These are phyloP conservation scores for Nadsonia fulvescens DNA, from an alignment of 805 yeast species.

Conservation along the genomic window DNA sequence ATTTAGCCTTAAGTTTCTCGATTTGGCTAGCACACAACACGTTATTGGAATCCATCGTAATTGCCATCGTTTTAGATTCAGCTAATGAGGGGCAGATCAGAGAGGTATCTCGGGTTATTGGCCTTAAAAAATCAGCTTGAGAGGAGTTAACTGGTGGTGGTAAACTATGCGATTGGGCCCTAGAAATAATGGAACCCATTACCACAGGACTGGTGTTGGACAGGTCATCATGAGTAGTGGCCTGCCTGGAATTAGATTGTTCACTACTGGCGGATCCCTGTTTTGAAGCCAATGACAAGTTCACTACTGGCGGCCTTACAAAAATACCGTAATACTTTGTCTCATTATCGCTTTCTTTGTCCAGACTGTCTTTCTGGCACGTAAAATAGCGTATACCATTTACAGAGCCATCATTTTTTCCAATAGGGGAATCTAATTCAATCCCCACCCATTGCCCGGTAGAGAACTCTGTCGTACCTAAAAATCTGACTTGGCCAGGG, in stretches of 20 bases:
- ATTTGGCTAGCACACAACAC: slow-evolving; percentile 10
- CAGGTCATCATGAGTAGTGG: neutral
- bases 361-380: slow-evolving; percentile 22
- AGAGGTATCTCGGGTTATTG: no score
- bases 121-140: no score
- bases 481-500: slow-evolving; percentile 29
- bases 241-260: neutral
- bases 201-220: neutral
- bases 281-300: slow-evolving; percentile 11
- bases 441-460: slow-evolving; percentile 58
- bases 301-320: slow-evolving; percentile 48
- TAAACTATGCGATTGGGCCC: neutral
- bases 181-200: no score
- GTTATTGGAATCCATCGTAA: no score
- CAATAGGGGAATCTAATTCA: slow-evolving; percentile 66
- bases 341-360: no score
- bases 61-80: no score
- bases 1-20: slow-evolving; percentile 12
- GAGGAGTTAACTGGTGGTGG: neutral
- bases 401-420: slow-evolving; percentile 68
- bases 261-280: slow-evolving; percentile 1
- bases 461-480: slow-evolving; percentile 43
- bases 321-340: slow-evolving; percentile 57
- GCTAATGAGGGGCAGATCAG: no score
- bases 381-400: slow-evolving; percentile 42